phyloP scores from a whole-genome alignment of 2,329 filamentous ascomycete species.

The Botrytis byssoidea region DNA sequence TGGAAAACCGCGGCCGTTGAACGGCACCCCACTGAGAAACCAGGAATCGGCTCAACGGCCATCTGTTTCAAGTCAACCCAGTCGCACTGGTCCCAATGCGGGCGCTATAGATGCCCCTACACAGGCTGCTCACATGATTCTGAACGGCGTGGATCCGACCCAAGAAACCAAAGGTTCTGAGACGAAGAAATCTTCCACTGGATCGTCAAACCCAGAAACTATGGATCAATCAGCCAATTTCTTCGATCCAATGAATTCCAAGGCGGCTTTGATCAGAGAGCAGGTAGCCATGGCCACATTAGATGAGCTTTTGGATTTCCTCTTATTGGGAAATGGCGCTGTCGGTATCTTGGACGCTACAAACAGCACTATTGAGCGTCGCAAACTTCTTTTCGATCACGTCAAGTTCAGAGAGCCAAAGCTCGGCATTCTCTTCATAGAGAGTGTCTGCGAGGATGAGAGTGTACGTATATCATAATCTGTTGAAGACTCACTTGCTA shows the following conservation, averaged over 20 bases:
- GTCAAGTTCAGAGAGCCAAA: constrained; percentile 82
- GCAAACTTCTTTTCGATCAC: constrained; percentile 78
- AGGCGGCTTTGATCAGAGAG: constrained; percentile 79
- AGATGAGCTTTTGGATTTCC: constrained; percentile 87
- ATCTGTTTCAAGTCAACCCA: constrained; percentile 8
- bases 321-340: constrained; percentile 76
- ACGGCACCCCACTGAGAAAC: constrained; percentile 25
- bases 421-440: constrained; percentile 89
- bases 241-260: constrained; percentile 86
- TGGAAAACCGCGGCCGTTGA: constrained; percentile 44
- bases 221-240: constrained; percentile 91
- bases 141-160: constrained; percentile 48
- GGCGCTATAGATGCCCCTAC: constrained; percentile 42
- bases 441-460: constrained; percentile 87
- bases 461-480: constrained; percentile 46
- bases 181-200: constrained; percentile 32
- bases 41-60: constrained; percentile 18
- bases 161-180: constrained; percentile 27
- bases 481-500: not conserved
- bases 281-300: constrained; percentile 90
- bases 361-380: constrained; percentile 87
- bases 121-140: constrained; percentile 56
- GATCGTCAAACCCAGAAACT: constrained; percentile 37
- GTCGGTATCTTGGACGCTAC: constrained; percentile 97
- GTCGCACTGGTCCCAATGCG: constrained; percentile 25